phyloP scores from a whole-genome alignment of 306 rosid species.

The Mimosa bimucronata region DNA sequence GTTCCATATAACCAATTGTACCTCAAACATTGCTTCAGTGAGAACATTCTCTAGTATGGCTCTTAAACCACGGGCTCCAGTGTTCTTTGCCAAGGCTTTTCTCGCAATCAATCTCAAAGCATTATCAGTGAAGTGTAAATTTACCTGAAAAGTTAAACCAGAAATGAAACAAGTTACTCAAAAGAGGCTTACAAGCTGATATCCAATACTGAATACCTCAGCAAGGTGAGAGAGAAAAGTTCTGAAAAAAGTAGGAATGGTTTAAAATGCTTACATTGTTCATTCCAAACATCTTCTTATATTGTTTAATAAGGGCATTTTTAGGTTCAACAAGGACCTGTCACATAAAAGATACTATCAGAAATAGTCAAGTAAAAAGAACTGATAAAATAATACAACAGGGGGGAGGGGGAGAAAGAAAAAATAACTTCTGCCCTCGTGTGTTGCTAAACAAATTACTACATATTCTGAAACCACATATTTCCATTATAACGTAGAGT shows the following conservation, averaged over 20 bases:
- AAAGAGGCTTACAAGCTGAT: not conserved
- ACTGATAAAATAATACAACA: not conserved
- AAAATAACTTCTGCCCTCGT: not conserved
- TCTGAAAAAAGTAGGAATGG: slow-evolving; percentile 17
- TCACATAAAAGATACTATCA: slow-evolving; percentile 21
- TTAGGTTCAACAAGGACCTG: slow-evolving; percentile 72
- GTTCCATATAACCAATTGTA: slow-evolving; percentile 14
- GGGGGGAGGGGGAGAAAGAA: not conserved
- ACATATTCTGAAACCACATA: not conserved
- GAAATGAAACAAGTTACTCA: slow-evolving; percentile 21
- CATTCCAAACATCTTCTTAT: slow-evolving; percentile 76
- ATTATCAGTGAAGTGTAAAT: slow-evolving; percentile 57
- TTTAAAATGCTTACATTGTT: slow-evolving; percentile 54
- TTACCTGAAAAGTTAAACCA: slow-evolving; percentile 52
- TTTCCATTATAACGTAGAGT: slow-evolving; percentile 2
- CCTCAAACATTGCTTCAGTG: slow-evolving; percentile 82
- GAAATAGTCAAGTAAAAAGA: slow-evolving; percentile 19
- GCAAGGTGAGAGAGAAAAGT: not conserved
- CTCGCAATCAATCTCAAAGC: slow-evolving; percentile 69
- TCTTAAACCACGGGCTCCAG: slow-evolving; percentile 80
- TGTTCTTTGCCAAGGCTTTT: slow-evolving; percentile 71
- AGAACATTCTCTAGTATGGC: slow-evolving; percentile 68
- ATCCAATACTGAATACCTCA: not conserved
- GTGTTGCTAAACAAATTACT: not conserved
- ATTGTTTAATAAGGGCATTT: slow-evolving; percentile 74